Conservation (phyloP, 495 filamentous ascomycete genomes). For the Aspergillus heteromorphus region DNA sequence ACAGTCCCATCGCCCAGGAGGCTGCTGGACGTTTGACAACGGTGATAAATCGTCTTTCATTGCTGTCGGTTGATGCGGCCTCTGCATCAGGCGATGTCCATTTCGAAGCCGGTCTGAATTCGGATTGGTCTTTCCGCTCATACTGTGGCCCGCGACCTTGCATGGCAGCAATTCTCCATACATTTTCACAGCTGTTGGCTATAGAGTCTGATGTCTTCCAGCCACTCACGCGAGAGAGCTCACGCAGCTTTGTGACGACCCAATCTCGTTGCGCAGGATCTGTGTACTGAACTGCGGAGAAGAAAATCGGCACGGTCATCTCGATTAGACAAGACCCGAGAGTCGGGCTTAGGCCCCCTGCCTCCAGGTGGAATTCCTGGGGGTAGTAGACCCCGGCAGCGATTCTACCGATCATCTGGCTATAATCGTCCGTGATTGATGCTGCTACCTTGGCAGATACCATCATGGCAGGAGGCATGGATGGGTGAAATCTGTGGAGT, state of each 20-base stretch:
- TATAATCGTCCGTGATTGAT: conserved; percentile 58
- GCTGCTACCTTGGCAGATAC: conserved; percentile 71
- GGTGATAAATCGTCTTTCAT: conserved; percentile 42
- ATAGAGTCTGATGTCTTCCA: conserved; percentile 80
- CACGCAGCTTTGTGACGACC: conserved; percentile 64
- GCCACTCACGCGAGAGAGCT: conserved; percentile 75
- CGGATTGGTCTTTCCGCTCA: conserved; percentile 9
- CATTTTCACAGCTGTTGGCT: conserved; percentile 73
- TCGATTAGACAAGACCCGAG: conserved; percentile 79
- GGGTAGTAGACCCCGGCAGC: conserved; percentile 66
- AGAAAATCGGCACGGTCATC: conserved; percentile 73
- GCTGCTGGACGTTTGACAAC: conserved; percentile 34
- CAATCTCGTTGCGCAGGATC: conserved; percentile 67
- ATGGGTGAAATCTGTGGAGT: conserved; percentile 71
- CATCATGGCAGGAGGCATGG: conserved; percentile 90
- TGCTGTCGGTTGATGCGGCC: conserved; percentile 30
- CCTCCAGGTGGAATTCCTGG: conserved; percentile 53
- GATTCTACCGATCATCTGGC: conserved; percentile 74
- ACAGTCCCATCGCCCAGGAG: conserved; percentile 55
- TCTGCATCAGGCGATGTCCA: conserved; percentile 17
- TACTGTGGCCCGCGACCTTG: conserved; percentile 74
- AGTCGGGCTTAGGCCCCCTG: conserved; percentile 64
- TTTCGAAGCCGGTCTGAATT: not conserved
- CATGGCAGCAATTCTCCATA: conserved; percentile 69
- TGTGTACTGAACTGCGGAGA: conserved; percentile 77